Base-by-base conservation (phyloP, 306 rosid genomes). In the Bauhinia variegata region DNA sequence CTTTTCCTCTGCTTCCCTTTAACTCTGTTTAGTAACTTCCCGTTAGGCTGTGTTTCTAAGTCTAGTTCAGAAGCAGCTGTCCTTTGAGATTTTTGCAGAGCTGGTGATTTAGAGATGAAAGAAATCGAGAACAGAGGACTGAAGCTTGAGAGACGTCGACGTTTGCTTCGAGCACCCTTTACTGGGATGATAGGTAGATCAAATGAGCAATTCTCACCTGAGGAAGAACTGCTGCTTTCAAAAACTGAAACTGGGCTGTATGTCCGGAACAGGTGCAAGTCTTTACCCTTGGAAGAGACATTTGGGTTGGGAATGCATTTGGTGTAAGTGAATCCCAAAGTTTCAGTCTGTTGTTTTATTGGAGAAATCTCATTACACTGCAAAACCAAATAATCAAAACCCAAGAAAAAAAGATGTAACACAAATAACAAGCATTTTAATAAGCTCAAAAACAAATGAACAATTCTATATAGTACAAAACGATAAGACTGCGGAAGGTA, bases 231-330 rank as follows among this genome's bases (percentile, higher is more conserved):
- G 41, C 80, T 82, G 80, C 84, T 86, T 71, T 91, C 95, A 37
- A 84, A 87, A 41, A 83, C 89, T 14, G 96, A 89, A 49, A 83
- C 88, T 31, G 93, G 93, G 50, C 93, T 89, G 74, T 75, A 81
- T 77, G 89, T 77, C 63, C 57, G 85, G 71, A 83, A 81, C 30
- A 56, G 82, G 54, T 56, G 80, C 62, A 50, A 16, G 52, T 48
- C 78, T 76, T 84, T 89, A 31, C 66, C 77, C 49, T 51, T 71
- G 34, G 41, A 75, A 67, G 76, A 37, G 60, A 50, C 54, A 57
- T 54, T 60, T 73, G 56, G 70, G 34, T 18, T 63, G 32, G 65
- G 67, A 56, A 62, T 59, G 51, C 69, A 54, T 56, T 79, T 71
- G 61, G 73, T 74, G 54, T 67, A 55, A 34, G 62, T 47, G 57